phyloP scores from a whole-genome alignment of 2,329 filamentous ascomycete species.

The Fusarium sp. region DNA sequence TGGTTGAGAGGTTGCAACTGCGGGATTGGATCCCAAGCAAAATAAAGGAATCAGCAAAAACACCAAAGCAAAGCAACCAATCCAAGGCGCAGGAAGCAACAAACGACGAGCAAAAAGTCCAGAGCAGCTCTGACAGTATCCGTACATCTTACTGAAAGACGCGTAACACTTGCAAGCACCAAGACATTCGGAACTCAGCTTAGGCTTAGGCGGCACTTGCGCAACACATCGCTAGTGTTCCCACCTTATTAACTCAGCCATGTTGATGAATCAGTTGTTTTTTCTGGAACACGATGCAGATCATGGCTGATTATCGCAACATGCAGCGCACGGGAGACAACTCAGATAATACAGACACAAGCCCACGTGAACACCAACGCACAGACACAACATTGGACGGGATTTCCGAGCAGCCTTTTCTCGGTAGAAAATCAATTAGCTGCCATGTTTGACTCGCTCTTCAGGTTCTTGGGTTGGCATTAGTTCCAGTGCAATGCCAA shows the following conservation, averaged over 20 bases:
- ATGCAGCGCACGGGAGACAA: slow-evolving; percentile 18
- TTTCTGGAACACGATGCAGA: slow-evolving; percentile 20
- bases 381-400: background rate
- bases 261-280: slow-evolving; percentile 20
- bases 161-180: slow-evolving; percentile 21
- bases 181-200: slow-evolving; percentile 18
- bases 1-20: slow-evolving; percentile 29
- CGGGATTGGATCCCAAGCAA: slow-evolving; percentile 39
- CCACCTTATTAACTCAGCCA: slow-evolving; percentile 37
- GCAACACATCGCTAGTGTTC: slow-evolving; percentile 34
- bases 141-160: background rate
- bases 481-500: slow-evolving; percentile 34
- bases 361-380: background rate
- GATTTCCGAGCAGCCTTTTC: slow-evolving; percentile 2
- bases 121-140: background rate
- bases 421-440: slow-evolving; percentile 12
- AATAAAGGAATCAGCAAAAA: slow-evolving; percentile 1
- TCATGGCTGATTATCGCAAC: slow-evolving; percentile 29
- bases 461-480: slow-evolving; percentile 7
- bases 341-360: background rate
- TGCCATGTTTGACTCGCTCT: slow-evolving; percentile 5
- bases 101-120: background rate
- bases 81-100: background rate
- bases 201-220: slow-evolving; percentile 38
- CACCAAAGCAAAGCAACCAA: background rate